Base-by-base conservation (phyloP, 345 rosid species). In the Dovyalis caffra region DNA sequence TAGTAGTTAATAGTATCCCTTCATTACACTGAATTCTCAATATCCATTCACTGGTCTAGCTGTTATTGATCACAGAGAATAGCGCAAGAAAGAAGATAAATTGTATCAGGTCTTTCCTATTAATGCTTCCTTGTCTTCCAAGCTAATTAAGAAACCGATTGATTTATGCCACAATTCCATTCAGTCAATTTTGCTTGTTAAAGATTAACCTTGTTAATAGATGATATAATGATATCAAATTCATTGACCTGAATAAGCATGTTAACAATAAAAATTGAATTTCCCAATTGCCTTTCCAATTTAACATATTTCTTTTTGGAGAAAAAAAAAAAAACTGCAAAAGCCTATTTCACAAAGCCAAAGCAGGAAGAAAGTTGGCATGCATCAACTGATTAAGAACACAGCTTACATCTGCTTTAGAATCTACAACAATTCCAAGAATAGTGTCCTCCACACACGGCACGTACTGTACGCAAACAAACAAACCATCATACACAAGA, bases 361-460 rank as follows among this genome's bases (percentile, higher is more conserved):
- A 43, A 43, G 49, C 49, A 14, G 20, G 5, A 43, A 62, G 37
- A 45, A 3, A 21, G 21, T n/a, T 60, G 15, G 28, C 33, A 31
- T 12, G 12, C 49, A 43, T 43, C 37, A 61, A 56, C 12, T 4
- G 38, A 25, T 61, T 53, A 33, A 72, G 18, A 53, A 32, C 2
- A n/a, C n/a, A n/a, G 64, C 97, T 89, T 87, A 92, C 97, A 74
- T 90, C 97, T 69, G 90, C 78, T 88, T 76, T 94, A 74, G 83
- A 77, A 80, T 92, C 97, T 10, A 88, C 93, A 74, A 89, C 93
- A 7, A 94, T 87, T 78, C 97, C 98, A 85, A 94, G 94, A 77
- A 92, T 80, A 45, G 84, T 71, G 77, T 94, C 97, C 72, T 87
- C 98, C 43, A 66, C 78, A 66, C 86, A 85, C 70, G 95, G 93